These are phyloP conservation scores for Penicillium polonicum DNA, from an alignment of 2,329 filamentous ascomycete species.

Conservation along the genomic window DNA sequence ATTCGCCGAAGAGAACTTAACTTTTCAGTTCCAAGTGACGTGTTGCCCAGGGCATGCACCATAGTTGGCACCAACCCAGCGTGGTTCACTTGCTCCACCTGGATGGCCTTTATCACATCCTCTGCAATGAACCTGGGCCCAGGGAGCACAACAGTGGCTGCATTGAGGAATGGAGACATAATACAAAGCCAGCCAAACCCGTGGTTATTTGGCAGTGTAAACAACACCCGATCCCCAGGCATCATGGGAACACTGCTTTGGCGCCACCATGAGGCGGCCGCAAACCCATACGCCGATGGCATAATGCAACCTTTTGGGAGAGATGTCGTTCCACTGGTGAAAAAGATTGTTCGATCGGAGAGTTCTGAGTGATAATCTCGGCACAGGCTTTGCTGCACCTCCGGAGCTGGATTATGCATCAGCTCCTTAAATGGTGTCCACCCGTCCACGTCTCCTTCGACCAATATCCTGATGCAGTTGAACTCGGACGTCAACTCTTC, in stretches of 20 bases:
- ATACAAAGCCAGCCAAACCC: constrained; percentile 14
- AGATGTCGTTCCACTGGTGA: constrained; percentile 21
- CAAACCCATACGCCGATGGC: constrained; percentile 9
- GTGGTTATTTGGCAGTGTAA: constrained; percentile 19
- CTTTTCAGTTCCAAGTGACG: neutral
- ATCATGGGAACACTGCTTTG: constrained; percentile 8
- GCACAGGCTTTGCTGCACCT: neutral
- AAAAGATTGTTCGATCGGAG: constrained; percentile 11
- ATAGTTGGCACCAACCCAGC: constrained; percentile 11
- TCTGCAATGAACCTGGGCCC: constrained; percentile 12
- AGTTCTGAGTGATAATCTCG: neutral
- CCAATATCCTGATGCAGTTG: constrained; percentile 1
- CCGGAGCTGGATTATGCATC: neutral
- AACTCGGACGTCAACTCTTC: constrained; percentile 1
- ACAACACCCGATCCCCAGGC: constrained; percentile 8
- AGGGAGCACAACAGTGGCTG: constrained; percentile 14
- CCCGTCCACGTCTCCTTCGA: constrained; percentile 1
- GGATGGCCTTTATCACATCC: constrained; percentile 6
- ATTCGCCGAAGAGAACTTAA: constrained; percentile 7
- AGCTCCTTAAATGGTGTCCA: constrained; percentile 3
- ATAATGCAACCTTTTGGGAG: constrained; percentile 19
- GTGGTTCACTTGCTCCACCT: constrained; percentile 3
- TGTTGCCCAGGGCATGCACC: constrained; percentile 9
- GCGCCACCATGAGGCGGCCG: constrained; percentile 6
- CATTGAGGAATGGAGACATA: constrained; percentile 14